Evolutionary conservation across 2,329 filamentous ascomycete genomes (phyloP), one percentile per base, ranked within the genome.

Genomic region (Fusarium longipes): DNA sequence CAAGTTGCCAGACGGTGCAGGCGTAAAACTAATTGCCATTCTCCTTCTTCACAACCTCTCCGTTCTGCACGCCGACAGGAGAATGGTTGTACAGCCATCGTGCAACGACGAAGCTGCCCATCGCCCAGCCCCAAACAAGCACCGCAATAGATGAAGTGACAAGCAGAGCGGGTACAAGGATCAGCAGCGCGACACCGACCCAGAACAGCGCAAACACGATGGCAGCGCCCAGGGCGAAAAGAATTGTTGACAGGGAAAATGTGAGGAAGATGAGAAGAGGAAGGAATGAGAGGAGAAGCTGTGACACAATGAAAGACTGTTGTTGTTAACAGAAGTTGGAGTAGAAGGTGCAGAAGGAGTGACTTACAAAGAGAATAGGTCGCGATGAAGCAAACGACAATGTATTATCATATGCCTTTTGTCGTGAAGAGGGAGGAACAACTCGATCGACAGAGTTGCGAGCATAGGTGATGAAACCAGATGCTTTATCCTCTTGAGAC

Each of bases 121-220:
- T 79, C 9, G 84, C 88, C 87, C 89, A 92, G 18, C 86, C 77
- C 87, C 91, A 95, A 63, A 90, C 78, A 61, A 89, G 83, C 1
- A 88, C 79, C 7, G 87, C 91, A 22, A 88, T 76, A 45, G 84
- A 84, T 14, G 85, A 87, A 4, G 90, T 89, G 64, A 92, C 76
- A 76, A 92, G 86, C 35, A 95, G 79, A 1, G 88, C 85, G 2
- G 91, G 91, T 1, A 92, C 79, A 17, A 96, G 83, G 38, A 94
- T 75, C 45, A 92, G 75, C 12, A 91, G 80, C 4, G 89, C 90
- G 42, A 92, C 76, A 49, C 88, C 87, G 52, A 88, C 84, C 82
- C 88, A 90, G 80, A 91, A 89, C 45, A 91, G 82, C 2, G 86
- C 85, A 80, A 92, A 92, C 56, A 89, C 72, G 36, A 92, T 72